Percentiles rank a stretch among this genome's conserved stretches.
These are phyloP conservation scores for Hsuehochloa calcarea DNA, from an alignment of 176 grass and related monocot species.

Conservation along the genomic window DNA sequence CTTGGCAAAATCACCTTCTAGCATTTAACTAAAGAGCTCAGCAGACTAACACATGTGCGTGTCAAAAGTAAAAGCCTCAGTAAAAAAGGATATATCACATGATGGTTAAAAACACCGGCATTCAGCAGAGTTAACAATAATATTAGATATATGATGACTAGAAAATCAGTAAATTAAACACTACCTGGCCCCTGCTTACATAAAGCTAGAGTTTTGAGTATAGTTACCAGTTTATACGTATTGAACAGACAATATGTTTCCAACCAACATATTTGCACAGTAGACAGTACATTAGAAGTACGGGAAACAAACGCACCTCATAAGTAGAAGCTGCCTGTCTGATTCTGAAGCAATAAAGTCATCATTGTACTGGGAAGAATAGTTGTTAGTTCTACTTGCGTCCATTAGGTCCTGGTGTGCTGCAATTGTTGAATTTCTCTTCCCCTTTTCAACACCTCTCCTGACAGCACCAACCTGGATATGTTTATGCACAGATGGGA, in stretches of 20 bases:
- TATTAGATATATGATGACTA: not conserved
- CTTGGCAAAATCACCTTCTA: not conserved
- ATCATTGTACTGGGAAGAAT: slow-evolving; percentile 59
- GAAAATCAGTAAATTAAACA: not conserved
- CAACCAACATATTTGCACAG: not conserved
- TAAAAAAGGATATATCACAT: not conserved
- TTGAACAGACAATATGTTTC: not conserved
- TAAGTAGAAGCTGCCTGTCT: slow-evolving; percentile 83
- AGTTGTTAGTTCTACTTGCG: slow-evolving; percentile 53
- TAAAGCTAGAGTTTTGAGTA: not conserved
- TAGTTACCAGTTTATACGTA: not conserved
- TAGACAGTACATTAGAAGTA: not conserved
- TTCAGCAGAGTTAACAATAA: not conserved
- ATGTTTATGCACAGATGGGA: not conserved
- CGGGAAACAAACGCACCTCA: slow-evolving; percentile 53
- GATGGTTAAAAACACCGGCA: not conserved
- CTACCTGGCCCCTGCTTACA: not conserved
- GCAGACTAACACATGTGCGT: not conserved
- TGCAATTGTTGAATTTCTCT: slow-evolving; percentile 49
- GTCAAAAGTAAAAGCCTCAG: not conserved
- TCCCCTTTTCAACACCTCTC: slow-evolving; percentile 71
- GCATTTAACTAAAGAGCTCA: not conserved
- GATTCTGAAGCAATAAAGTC: slow-evolving; percentile 96
- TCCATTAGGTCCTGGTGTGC: slow-evolving; percentile 53
- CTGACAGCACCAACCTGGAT: slow-evolving; percentile 62